Evolutionary conservation across 352 stramenopile species (phyloP).

Genomic region (Globisporangium barbulae): DNA sequence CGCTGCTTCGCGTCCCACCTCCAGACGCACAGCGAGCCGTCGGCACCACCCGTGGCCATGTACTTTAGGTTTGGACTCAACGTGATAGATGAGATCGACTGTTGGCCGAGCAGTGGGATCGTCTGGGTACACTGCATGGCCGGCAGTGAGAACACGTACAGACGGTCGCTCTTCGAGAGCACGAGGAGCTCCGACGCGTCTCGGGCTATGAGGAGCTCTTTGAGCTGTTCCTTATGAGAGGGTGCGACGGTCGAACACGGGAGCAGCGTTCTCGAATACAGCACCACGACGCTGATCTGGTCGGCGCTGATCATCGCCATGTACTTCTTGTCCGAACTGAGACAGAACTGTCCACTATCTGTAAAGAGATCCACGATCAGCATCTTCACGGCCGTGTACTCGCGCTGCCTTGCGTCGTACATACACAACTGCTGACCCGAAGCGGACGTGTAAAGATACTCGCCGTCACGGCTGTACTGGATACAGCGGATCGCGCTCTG

Average conservation of each 20-base stretch:
- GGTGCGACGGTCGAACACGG: slow-evolving; percentile 35
- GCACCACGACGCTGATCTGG: slow-evolving; percentile 28
- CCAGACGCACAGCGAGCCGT: slow-evolving; percentile 65
- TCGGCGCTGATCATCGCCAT: slow-evolving; percentile 32
- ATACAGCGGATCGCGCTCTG: slow-evolving; percentile 59
- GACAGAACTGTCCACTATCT: slow-evolving; percentile 26
- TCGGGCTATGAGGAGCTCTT: slow-evolving; percentile 47
- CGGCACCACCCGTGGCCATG: slow-evolving; percentile 47
- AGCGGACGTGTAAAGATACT: slow-evolving; percentile 49
- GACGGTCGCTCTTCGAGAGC: slow-evolving; percentile 44
- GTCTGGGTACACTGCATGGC: slow-evolving; percentile 36
- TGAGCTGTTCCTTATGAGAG: slow-evolving; percentile 20
- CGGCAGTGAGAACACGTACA: slow-evolving; percentile 53
- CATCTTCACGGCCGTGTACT: slow-evolving; percentile 69
- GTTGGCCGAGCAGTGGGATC: slow-evolving; percentile 50
- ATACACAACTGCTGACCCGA: slow-evolving; percentile 63
- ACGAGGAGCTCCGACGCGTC: slow-evolving; percentile 46
- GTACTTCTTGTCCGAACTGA: slow-evolving; percentile 41
- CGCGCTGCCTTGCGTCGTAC: slow-evolving; percentile 42
- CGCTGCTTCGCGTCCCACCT: slow-evolving; percentile 48
- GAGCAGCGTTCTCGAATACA: slow-evolving; percentile 36
- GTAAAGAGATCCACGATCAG: slow-evolving; percentile 44
- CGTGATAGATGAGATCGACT: slow-evolving; percentile 43
- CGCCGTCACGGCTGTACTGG: slow-evolving; percentile 39
- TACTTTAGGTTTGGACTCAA: slow-evolving; percentile 64